Base-by-base conservation (phyloP, 1,139 yeast genomes). In the Ogataea hybrid region DNA sequence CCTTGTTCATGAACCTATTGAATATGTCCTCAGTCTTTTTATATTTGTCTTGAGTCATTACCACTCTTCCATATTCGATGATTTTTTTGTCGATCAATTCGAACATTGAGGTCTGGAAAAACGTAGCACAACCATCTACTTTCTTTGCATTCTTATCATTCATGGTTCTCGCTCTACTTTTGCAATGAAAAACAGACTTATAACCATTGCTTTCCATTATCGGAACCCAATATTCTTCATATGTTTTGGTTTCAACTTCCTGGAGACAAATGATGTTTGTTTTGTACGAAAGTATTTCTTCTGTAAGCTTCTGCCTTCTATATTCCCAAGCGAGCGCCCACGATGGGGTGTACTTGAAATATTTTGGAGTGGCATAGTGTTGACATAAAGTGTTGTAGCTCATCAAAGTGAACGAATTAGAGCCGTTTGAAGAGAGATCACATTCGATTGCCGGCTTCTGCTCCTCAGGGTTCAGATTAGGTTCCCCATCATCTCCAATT, bases 311-410 rank as follows among this genome's bases (percentile, higher is more conserved):
- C 46, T 83, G 81, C 59, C 84, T 79, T 65, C 99, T 82, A 65
- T 84, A 89, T n/a, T 84, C 85, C 97, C 97, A 90, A 41, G 81
- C 79, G 50, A 92, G 74, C 6, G 97, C 98, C 98, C 98, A 92
- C 2, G 95, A 81, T 22, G 97, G 97, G 2, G 97, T 89, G 61
- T 87, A 92, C 56, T 86, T 90, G 63, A 87, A 94, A 84, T 90
- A 75, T 62, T 81, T 85, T 16, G 94, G 77, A 8, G 97, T 89
- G 4, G 97, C 97, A 68, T 90, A 90, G 62, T 85, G 95, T 61
- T 92, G 97, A 65, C 98, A 92, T 59, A 92, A 72, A 3, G 95
- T 87, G 63, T 92, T 92, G 70, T 89, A 92, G 36, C 90, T 81
- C 74, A 88, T 73, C 42, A 90, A 70, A 0, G 96, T 85, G 62